Base-by-base conservation (phyloP, 2,329 filamentous ascomycete species). In the Penicillium crustosum region DNA sequence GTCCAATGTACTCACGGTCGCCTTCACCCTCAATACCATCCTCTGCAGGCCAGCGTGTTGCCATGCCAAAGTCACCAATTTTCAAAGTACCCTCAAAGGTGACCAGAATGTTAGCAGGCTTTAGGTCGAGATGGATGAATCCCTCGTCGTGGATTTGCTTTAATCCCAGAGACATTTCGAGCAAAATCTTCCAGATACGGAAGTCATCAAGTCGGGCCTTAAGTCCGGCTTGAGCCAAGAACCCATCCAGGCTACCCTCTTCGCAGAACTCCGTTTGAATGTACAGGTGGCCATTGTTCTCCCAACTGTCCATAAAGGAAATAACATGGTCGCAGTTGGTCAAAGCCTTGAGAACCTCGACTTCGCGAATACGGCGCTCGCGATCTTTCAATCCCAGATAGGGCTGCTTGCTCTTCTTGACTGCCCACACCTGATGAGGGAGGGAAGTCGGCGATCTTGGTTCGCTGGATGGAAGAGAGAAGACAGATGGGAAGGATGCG, bases 211-310 rank as follows among this genome's bases (percentile, higher is more conserved):
- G 78, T 66, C 93, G 86, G 47, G 91, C 93, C 71, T 90, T 91
- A 60, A 88, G 83, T 25, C 94, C 94, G 59, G 91, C 86, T 57
- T 89, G 85, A n/a, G 86, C 83, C 31, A 99, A 82, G 71, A 97
- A 99, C 17, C 86, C 83, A 71, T 95, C 89, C 43, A 99, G 79
- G 60, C 91, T 96, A 17, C 94, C 94, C 72, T 96, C 91, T 72
- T 97, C 93, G 70, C 94, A 99, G 72, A 88, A 97, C 71, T 99
- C 94, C 0, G 93, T 97, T 78, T 97, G 93, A 60, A 99, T 97
- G 78, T 97, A 99, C 10, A 99, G 83, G 70, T 93, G 87, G 56
- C 85, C 84, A 65, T 90, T 86, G 59, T 89, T 83, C 75, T 97
- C 93, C 94, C 94, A 99, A 71, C 87, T 88, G 67, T 95, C 87